Evolutionary conservation across 768 basidiomycete species (phyloP), one percentile per base, ranked within the genome.

Genomic region (Fomitopsis serialis): DNA sequence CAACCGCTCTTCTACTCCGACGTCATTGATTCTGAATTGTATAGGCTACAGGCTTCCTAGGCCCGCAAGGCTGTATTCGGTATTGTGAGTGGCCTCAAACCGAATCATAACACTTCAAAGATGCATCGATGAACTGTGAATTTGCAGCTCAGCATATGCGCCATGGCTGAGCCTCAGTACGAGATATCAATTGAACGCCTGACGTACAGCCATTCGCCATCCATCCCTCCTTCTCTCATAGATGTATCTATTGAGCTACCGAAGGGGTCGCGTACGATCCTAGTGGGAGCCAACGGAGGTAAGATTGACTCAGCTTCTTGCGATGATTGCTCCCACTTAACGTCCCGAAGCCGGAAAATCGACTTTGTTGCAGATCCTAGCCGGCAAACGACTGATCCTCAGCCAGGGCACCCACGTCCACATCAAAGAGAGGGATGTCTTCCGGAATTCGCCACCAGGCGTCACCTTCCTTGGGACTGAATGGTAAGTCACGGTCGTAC

Each of bases 221-320:
- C 56, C 45, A 57, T 61, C 3, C 64, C 71, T 2, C 76, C 81
- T 1, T 81, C 90, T 1, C 79, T 99, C 36, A 58, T 71, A 10
- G 73, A 86, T 60, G 75, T 98, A 57, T 74, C 74, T 58, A 71
- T 98, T 25, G 59, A 74, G 50, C 78, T 98, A 3, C 82, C 82
- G 2, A 73, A 70, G 17, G 96, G 92, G 1, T 87, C 87, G 1
- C 78, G 95, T 45, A 92, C 90, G 45, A 78, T 99, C 55, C 72
- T 98, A 43, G 74, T 98, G 37, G 96, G 97, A 45, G 92, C 93
- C 21, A 98, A 98, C 66, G 96, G 96, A 70, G 94, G 93, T 90
- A 51, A 55, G 82, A 22, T 27, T 32, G 47, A 13, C 52, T 29
- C 21, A 48, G 51, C 17, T 27, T 42, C 17, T 42, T n/a, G 27